Evolutionary conservation across 2,329 filamentous ascomycete genomes (phyloP).

Genomic region (Uncinocarpus reesii): DNA sequence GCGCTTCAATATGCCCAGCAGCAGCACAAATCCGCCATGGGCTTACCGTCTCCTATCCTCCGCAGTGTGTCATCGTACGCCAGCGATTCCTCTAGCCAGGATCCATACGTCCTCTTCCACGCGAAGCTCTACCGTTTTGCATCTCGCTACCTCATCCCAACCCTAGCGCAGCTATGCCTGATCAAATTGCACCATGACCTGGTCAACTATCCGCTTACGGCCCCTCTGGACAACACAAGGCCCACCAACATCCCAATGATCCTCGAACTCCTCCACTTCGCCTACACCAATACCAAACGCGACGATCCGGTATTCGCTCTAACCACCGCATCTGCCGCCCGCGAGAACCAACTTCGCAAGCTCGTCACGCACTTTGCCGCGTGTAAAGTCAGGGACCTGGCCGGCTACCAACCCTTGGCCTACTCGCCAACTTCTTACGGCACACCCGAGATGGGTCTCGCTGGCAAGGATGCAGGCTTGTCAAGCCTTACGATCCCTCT

Average conservation of each 20-base stretch:
- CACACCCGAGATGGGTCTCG: neutral
- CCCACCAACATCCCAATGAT: constrained; percentile 26
- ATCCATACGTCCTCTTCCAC: constrained; percentile 34
- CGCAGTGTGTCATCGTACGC: constrained; percentile 12
- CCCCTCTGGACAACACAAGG: constrained; percentile 2
- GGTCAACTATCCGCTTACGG: constrained; percentile 23
- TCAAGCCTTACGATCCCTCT: constrained; percentile 7
- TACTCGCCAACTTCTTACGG: constrained; percentile 6
- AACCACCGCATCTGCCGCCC: constrained; percentile 21
- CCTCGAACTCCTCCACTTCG: constrained; percentile 31
- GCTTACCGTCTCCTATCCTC: constrained; percentile 12
- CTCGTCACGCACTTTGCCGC: constrained; percentile 34
- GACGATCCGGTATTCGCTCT: constrained; percentile 31
- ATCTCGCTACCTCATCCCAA: constrained; percentile 34
- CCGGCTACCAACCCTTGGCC: constrained; percentile 22
- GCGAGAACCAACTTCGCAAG: constrained; percentile 34
- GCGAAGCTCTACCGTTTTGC: constrained; percentile 38
- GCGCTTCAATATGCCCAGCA: constrained; percentile 29
- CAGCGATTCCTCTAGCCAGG: constrained; percentile 9
- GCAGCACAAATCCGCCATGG: constrained; percentile 12
- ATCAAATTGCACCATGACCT: constrained; percentile 33
- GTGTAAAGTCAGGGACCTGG: constrained; percentile 32
- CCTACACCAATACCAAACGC: constrained; percentile 32
- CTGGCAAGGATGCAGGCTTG: constrained; percentile 16
- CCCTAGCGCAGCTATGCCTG: constrained; percentile 33